Evolutionary conservation across 768 basidiomycete species (phyloP).

Genomic region (Suillus variegatus): DNA sequence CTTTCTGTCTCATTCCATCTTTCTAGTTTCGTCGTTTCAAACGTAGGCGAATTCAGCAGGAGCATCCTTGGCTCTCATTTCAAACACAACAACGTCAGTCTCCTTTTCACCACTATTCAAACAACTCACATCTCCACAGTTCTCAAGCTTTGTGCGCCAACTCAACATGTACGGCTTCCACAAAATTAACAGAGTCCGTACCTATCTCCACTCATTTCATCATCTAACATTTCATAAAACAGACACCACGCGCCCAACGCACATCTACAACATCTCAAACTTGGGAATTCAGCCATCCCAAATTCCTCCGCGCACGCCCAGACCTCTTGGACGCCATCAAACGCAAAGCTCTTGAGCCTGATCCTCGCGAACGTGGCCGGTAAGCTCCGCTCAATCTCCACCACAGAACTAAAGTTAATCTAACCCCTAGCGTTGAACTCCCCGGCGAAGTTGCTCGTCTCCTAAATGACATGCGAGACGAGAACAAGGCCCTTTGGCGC

Average conservation of each 20-base stretch:
- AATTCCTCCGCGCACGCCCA: conserved; percentile 78
- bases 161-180: conserved; percentile 97
- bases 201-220: conserved; percentile 8
- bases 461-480: conserved; percentile 68
- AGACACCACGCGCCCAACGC: conserved; percentile 83
- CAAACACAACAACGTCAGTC: conserved; percentile 84
- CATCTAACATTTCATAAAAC: conserved; percentile 5
- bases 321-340: conserved; percentile 86
- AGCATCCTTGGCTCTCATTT: conserved; percentile 86
- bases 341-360: conserved; percentile 81
- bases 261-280: conserved; percentile 80
- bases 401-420: conserved; percentile 6
- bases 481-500: conserved; percentile 61
- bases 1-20: not conserved
- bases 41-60: conserved; percentile 83
- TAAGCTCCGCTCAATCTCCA: conserved; percentile 10
- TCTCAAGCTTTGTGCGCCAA: conserved; percentile 93
- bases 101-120: not conserved
- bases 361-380: conserved; percentile 49
- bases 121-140: conserved; percentile 43
- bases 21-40: conserved; percentile 75
- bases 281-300: conserved; percentile 89
- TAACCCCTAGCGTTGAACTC: conserved; percentile 69
- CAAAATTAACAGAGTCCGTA: conserved; percentile 81
- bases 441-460: conserved; percentile 67